phyloP scores from a whole-genome alignment of 441 rosid genomes.

The Erodium trifolium region DNA sequence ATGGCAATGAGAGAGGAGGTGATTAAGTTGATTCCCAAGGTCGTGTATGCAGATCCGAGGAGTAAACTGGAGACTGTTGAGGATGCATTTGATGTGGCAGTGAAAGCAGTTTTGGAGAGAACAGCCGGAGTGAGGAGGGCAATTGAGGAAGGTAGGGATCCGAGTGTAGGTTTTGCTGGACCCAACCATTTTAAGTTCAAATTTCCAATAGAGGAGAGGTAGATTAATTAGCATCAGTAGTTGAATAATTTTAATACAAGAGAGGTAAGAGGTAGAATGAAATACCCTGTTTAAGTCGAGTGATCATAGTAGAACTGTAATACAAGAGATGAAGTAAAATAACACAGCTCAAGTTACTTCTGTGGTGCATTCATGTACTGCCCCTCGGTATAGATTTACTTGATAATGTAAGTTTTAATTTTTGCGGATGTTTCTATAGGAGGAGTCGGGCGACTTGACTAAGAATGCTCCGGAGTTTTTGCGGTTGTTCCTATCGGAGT shows the following conservation, averaged over 20 bases:
- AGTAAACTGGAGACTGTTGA: constrained; percentile 37
- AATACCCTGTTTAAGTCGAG: no score
- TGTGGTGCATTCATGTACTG: no score
- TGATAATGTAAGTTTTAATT: no score
- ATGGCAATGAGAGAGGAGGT: constrained; percentile 52
- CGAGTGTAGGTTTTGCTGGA: constrained; percentile 25
- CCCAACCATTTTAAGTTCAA: not conserved
- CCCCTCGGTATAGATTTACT: no score
- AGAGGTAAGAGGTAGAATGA: not conserved
- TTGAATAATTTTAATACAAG: not conserved
- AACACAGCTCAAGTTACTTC: no score
- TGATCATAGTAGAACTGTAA: no score
- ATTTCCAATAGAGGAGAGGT: not conserved
- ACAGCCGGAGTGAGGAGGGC: constrained; percentile 32
- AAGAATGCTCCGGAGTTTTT: no score
- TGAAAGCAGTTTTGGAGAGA: constrained; percentile 57
- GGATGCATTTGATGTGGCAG: constrained; percentile 68
- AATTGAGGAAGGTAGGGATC: constrained; percentile 28
- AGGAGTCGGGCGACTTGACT: no score
- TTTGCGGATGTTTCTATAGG: no score
- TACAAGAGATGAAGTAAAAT: no score
- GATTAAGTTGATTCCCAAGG: constrained; percentile 49
- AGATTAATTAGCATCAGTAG: not conserved
- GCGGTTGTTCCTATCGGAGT: no score
- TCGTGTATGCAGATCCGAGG: constrained; percentile 56